Percentiles rank a stretch among this genome's conserved stretches.
phyloP scores from a whole-genome alignment of 2,329 filamentous ascomycete genomes.

The Plectosphaerella cucumerina region DNA sequence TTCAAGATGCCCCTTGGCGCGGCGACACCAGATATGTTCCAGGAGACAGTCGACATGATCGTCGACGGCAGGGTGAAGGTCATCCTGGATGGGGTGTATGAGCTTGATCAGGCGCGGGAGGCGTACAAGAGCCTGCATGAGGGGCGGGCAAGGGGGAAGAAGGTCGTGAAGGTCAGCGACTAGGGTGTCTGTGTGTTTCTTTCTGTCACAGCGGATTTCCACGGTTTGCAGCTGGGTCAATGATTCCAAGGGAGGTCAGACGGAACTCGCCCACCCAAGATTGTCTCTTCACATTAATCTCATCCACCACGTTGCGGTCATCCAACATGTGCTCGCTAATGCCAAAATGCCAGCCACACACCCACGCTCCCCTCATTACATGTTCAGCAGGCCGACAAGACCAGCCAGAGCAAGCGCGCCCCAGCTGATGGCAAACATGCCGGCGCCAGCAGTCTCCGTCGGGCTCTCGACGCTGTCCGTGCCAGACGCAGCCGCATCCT shows the following conservation, averaged over 20 bases:
- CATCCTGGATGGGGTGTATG: conserved; percentile 15
- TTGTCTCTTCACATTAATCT: too few relatives aligned
- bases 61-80: conserved; percentile 17
- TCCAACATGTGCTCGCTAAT: too few relatives aligned
- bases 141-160: conserved; percentile 18
- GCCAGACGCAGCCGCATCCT: background rate
- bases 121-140: conserved; percentile 18
- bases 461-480: too few relatives aligned
- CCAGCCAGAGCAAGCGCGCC: background rate
- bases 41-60: conserved; percentile 18
- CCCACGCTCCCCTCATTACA: background rate
- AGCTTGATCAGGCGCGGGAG: conserved; percentile 15
- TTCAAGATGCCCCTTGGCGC: background rate
- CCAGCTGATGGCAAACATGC: background rate
- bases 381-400: background rate
- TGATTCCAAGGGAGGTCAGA: too few relatives aligned
- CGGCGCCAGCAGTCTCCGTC: background rate
- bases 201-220: too few relatives aligned
- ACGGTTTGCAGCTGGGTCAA: too few relatives aligned
- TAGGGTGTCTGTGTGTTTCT: background rate
- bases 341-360: too few relatives aligned
- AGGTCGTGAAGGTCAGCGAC: conserved; percentile 13
- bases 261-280: too few relatives aligned
- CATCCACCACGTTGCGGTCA: too few relatives aligned
- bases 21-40: background rate